These are phyloP conservation scores for Nemania sp. DNA, from an alignment of 2,329 filamentous ascomycete genomes.

Conservation along the genomic window DNA sequence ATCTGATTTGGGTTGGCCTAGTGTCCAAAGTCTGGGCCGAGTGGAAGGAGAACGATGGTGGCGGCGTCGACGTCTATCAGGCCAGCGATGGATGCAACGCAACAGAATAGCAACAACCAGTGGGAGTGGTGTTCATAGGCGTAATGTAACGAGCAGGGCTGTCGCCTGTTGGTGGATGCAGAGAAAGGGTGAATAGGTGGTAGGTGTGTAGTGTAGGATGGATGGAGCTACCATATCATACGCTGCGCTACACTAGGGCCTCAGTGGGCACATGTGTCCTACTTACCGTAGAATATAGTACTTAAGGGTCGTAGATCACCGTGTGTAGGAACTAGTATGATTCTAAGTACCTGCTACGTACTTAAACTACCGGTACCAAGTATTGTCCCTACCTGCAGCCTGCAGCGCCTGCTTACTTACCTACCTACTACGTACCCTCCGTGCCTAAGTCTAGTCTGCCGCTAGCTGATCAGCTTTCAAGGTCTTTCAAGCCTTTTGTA, in stretches of 20 bases:
- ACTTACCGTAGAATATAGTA: too few relatives aligned
- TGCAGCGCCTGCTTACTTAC: slow-evolving; percentile 12
- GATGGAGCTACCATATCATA: not conserved
- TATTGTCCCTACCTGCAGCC: slow-evolving; percentile 1
- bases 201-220: not conserved
- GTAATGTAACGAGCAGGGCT: slow-evolving; percentile 21
- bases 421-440: slow-evolving; percentile 4
- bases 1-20: slow-evolving; percentile 7
- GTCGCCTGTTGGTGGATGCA: slow-evolving; percentile 14
- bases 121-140: slow-evolving; percentile 12
- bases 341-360: too few relatives aligned
- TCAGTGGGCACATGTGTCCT: too few relatives aligned
- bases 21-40: slow-evolving; percentile 1
- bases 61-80: slow-evolving; percentile 16
- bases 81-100: slow-evolving; percentile 22
- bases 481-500: slow-evolving; percentile 15
- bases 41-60: slow-evolving; percentile 9
- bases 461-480: slow-evolving; percentile 17
- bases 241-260: not conserved
- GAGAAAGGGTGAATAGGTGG: slow-evolving; percentile 2
- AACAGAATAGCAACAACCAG: slow-evolving; percentile 4
- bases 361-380: too few relatives aligned
- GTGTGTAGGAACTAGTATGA: too few relatives aligned
- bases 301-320: too few relatives aligned
- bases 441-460: not conserved